Evolutionary conservation across 108 stramenopile species (phyloP), one percentile per base, ranked within the genome.

Genomic region (Cafeteria roenbergensis): DNA sequence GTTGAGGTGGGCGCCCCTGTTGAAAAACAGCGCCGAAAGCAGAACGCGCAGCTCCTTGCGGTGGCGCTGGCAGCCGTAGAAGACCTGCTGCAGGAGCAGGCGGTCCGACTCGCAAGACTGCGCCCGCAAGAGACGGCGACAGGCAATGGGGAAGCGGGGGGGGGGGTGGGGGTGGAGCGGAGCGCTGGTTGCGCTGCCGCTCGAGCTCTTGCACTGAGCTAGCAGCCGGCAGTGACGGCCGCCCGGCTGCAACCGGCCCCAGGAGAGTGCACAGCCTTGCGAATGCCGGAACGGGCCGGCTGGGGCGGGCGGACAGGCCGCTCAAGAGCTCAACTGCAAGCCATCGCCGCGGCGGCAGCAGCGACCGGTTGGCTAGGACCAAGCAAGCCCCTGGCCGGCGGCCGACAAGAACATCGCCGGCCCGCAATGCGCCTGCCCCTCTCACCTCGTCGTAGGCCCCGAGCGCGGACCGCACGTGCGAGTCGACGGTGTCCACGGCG

Each of bases 51-150:
- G 37, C 8, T 51, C 71, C 1, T 73, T 36, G 50, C 73, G 73
- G 70, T 77, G 71, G n/a, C 78, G 72, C n/a, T 70, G 68, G 59
- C 76, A 80, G 66, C 80, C 80, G 55, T 82, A 82, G 8, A 82
- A 60, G 12, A 80, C 71, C 73, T 82, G 70, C 34, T 69, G 67
- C 35, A 69, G n/a, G 27, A 69, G 65, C 37, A 30, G 35, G 17
- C 51, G 38, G 51, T 69, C 68, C 1, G 6, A 0, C 32, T 27
- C 63, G 2, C 30, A 8, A 6, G 17, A 9, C 56, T 57, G 56
- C 4, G 32, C 56, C 4, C 9, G 56, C 4, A 32, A 4, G 56
- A 14, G 8, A 14, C 4, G 12, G 32, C 12, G 31, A 9, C 8
- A 9, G 56, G 8, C 8, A 4, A 9, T 57, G 56, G 56, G n/a